A percentile compares a stretch with the other conserved stretches of the same genome.
These are phyloP conservation scores for Melampsora americana DNA, from an alignment of 1,284 basidiomycete genomes.

Conservation along the genomic window DNA sequence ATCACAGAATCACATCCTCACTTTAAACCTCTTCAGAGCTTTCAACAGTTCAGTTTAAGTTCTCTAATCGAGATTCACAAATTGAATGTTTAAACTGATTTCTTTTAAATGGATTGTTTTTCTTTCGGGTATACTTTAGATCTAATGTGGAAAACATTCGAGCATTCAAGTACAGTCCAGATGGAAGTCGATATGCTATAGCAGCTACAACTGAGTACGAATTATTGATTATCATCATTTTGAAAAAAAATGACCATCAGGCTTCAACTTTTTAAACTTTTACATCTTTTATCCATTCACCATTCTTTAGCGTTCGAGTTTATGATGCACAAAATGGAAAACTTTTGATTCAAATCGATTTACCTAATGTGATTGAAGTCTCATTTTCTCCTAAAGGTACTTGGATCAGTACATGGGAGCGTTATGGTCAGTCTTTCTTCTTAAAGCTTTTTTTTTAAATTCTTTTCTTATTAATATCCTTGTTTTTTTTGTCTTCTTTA, in stretches of 20 bases:
- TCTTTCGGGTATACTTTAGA: background rate
- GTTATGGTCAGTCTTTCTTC: conserved; percentile 61
- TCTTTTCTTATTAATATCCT: background rate
- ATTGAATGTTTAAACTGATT: background rate
- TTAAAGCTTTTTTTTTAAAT: background rate
- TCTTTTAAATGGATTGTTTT: background rate
- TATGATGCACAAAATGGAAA: conserved; percentile 43
- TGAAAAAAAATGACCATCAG: background rate
- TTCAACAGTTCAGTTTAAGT: conserved; percentile 1
- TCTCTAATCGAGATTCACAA: too few species aligned
- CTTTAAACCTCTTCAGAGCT: conserved; percentile 14
- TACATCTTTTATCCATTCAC: too few species aligned
- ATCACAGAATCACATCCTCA: conserved; percentile 22
- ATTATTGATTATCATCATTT: background rate
- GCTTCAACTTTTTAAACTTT: conserved; percentile 41
- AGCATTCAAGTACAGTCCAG: conserved; percentile 76
- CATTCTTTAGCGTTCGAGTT: conserved; percentile 16
- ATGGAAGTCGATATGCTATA: conserved; percentile 83
- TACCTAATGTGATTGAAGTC: conserved; percentile 75
- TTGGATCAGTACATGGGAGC: conserved; percentile 90
- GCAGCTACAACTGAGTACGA: conserved; percentile 70
- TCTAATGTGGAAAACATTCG: conserved; percentile 67
- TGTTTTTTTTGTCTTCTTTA: background rate
- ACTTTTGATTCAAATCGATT: conserved; percentile 47
- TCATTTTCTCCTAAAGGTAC: conserved; percentile 88